Evolutionary conservation across 495 filamentous ascomycete genomes (phyloP).

Genomic region (Aspergillus cristatus): DNA sequence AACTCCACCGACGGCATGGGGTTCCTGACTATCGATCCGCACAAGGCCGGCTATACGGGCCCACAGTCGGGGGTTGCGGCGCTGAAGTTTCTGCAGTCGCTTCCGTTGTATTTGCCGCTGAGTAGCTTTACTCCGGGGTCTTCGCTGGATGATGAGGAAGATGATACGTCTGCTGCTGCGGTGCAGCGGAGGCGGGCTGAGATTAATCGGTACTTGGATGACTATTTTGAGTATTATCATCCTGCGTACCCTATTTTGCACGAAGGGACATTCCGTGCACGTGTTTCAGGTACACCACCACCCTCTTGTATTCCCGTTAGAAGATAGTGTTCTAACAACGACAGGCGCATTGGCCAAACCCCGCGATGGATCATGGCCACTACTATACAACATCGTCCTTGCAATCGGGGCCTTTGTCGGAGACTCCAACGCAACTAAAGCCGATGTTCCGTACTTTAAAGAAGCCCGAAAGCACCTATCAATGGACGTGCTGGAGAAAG

Average conservation of each 20-base stretch:
- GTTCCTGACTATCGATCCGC: slow-evolving; percentile 10
- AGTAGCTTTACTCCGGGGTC: slow-evolving; percentile 10
- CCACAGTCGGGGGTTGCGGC: slow-evolving; percentile 14
- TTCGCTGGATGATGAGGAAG: slow-evolving; percentile 8
- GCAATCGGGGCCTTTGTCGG: slow-evolving; percentile 13
- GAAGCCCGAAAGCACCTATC: slow-evolving; percentile 11
- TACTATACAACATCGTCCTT: slow-evolving; percentile 13
- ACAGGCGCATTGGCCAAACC: slow-evolving; percentile 12
- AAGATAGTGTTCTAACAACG: background rate
- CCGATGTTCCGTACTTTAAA: slow-evolving; percentile 9
- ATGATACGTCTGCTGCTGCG: slow-evolving; percentile 1
- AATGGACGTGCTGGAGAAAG: slow-evolving; percentile 15
- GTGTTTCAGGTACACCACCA: slow-evolving; percentile 11
- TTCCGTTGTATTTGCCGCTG: slow-evolving; percentile 11
- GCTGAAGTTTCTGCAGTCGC: slow-evolving; percentile 12
- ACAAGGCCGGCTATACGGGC: slow-evolving; percentile 13
- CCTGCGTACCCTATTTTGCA: slow-evolving; percentile 13
- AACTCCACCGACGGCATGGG: slow-evolving; percentile 15
- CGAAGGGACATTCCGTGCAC: slow-evolving; percentile 13
- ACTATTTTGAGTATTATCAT: slow-evolving; percentile 12
- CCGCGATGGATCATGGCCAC: slow-evolving; percentile 11
- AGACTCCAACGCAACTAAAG: slow-evolving; percentile 10
- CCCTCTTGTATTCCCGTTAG: too few relatives aligned
- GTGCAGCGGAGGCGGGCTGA: background rate
- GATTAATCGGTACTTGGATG: slow-evolving; percentile 7